phyloP scores from a whole-genome alignment of 202 grass and related monocot species.

The Sporobolus alterniflorus region DNA sequence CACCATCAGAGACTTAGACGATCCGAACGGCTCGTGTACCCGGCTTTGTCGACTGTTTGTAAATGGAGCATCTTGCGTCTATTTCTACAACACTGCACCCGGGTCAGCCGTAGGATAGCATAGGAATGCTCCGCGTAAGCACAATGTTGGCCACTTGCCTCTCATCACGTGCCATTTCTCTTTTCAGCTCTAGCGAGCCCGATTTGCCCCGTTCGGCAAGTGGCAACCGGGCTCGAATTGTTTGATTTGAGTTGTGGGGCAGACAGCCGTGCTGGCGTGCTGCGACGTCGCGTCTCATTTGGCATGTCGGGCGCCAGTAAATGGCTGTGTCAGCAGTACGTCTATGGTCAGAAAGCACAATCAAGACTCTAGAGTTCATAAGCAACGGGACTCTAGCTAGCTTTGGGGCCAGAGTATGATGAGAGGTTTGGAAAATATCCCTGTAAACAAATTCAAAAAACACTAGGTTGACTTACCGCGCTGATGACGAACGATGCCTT shows the following conservation, averaged over 20 bases:
- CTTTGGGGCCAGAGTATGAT: background rate
- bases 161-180: background rate
- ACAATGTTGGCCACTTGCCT: background rate
- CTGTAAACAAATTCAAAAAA: background rate
- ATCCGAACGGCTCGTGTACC: too few relatives aligned
- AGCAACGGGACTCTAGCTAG: slow-evolving; percentile 17
- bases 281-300: background rate
- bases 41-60: background rate
- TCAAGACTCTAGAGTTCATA: slow-evolving; percentile 5
- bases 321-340: background rate
- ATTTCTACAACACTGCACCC: background rate
- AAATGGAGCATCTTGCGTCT: background rate
- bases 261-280: too few relatives aligned
- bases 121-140: background rate
- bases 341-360: background rate
- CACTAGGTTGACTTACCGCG: background rate
- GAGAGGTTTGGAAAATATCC: background rate
- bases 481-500: background rate
- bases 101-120: background rate
- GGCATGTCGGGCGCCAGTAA: background rate
- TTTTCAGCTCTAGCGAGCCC: background rate
- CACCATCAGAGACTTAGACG: too few relatives aligned
- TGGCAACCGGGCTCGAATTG: background rate
- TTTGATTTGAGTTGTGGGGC: background rate
- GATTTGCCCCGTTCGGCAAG: background rate